A percentile compares a stretch with the other conserved stretches of the same genome.
Conservation (phyloP, 352 stramenopile genomes). For the Phytophthora syringae region DNA sequence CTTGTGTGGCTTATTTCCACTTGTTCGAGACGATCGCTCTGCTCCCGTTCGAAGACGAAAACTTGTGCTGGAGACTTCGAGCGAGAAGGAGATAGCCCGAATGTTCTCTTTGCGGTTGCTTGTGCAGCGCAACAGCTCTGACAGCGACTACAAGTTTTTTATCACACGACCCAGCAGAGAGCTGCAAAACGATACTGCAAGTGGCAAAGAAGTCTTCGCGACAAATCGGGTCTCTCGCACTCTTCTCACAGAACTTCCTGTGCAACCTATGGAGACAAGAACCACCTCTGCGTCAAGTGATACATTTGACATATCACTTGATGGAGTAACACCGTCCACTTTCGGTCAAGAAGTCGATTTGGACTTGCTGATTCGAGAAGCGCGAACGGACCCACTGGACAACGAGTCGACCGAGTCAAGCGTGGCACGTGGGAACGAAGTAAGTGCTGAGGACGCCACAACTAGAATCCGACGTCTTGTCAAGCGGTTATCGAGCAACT, state of each 20-base stretch:
- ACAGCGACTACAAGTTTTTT: slow-evolving; percentile 40
- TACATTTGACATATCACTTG: neutral
- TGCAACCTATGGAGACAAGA: slow-evolving; percentile 25
- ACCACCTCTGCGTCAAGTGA: slow-evolving; percentile 10
- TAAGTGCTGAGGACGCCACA: slow-evolving; percentile 5
- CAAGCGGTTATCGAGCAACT: slow-evolving; percentile 23
- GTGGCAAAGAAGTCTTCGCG: neutral
- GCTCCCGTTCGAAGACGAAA: slow-evolving; percentile 42
- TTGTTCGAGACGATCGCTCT: slow-evolving; percentile 48
- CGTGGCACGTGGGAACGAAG: neutral
- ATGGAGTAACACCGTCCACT: neutral
- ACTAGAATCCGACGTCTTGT: slow-evolving; percentile 27
- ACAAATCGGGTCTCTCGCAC: slow-evolving; percentile 14
- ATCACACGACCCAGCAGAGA: slow-evolving; percentile 20
- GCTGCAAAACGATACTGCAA: neutral
- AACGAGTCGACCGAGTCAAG: neutral
- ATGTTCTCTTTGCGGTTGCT: slow-evolving; percentile 33
- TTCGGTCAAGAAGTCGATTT: slow-evolving; percentile 28
- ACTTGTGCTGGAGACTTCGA: slow-evolving; percentile 33
- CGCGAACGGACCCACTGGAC: slow-evolving; percentile 28
- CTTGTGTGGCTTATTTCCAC: slow-evolving; percentile 40
- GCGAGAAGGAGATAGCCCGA: slow-evolving; percentile 36
- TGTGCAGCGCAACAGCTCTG: slow-evolving; percentile 28
- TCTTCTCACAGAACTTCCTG: slow-evolving; percentile 34
- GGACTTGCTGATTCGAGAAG: slow-evolving; percentile 38